Conservation (phyloP, 2,329 filamentous ascomycete species). For the Diaporthe sp. region DNA sequence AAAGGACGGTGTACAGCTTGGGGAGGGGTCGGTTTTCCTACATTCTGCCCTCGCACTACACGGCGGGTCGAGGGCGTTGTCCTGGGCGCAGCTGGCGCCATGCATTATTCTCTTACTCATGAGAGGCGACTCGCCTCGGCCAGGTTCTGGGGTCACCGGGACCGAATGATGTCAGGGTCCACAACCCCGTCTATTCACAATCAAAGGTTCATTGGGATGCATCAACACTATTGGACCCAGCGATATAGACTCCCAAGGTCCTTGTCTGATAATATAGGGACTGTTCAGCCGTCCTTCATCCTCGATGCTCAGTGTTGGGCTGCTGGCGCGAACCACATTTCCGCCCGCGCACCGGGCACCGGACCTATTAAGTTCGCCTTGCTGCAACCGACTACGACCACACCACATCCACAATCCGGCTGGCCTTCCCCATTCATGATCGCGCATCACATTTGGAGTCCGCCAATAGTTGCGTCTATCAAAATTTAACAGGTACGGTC, state of each 20-base stretch:
- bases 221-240: conserved; percentile 13
- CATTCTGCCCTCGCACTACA: conserved; percentile 4
- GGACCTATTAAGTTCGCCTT: background rate
- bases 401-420: background rate
- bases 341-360: background rate
- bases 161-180: conserved; percentile 34
- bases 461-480: conserved; percentile 21
- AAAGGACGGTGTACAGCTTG: background rate
- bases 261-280: background rate
- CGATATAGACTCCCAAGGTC: background rate
- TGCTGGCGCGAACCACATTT: background rate
- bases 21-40: background rate
- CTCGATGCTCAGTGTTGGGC: background rate
- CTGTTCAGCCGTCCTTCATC: background rate
- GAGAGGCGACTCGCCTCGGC: conserved; percentile 22
- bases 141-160: conserved; percentile 17
- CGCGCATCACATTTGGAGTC: background rate
- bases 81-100: conserved; percentile 6
- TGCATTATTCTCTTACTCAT: conserved; percentile 23
- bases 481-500: background rate
- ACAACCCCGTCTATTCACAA: conserved; percentile 31
- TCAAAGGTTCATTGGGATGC: conserved; percentile 25
- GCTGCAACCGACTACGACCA: background rate
- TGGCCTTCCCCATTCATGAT: background rate
- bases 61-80: conserved; percentile 2